A percentile compares a stretch with the other conserved stretches of the same genome.
Evolutionary conservation across 2,329 filamentous ascomycete species (phyloP).

Genomic region (Talaromyces sp.): DNA sequence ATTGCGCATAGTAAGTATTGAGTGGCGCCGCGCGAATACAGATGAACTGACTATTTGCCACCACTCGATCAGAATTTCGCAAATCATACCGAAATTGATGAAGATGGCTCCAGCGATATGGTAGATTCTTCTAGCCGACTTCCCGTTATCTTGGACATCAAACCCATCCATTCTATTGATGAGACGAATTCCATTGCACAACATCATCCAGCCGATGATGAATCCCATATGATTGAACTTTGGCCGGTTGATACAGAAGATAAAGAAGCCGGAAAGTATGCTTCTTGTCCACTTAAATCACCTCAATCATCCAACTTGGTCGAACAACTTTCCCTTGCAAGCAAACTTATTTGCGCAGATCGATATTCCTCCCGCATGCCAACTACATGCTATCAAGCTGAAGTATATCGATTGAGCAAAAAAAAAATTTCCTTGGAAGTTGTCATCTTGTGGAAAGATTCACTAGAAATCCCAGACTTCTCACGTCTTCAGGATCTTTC

Average conservation of each 20-base stretch:
- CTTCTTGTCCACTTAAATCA: conserved; percentile 21
- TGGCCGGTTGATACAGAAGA: conserved; percentile 14
- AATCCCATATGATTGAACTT: conserved; percentile 26
- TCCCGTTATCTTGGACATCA: conserved; percentile 26
- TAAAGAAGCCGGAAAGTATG: conserved; percentile 17
- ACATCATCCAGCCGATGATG: background rate
- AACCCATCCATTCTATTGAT: background rate
- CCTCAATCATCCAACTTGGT: conserved; percentile 22
- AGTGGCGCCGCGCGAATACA: background rate
- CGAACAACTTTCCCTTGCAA: conserved; percentile 26
- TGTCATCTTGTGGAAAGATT: conserved; percentile 40
- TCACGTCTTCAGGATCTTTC: conserved; percentile 19
- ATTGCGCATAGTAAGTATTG: conserved; percentile 34
- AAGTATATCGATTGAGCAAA: conserved; percentile 20
- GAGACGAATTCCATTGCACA: conserved; percentile 2
- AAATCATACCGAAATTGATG: background rate
- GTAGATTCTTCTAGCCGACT: conserved; percentile 4
- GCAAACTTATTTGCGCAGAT: conserved; percentile 29
- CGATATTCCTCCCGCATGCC: conserved; percentile 25
- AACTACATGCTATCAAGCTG: conserved; percentile 37
- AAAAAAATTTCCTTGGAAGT: conserved; percentile 33
- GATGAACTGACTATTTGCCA: conserved; percentile 9
- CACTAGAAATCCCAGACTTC: conserved; percentile 29
- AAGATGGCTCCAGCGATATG: background rate
- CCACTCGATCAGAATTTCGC: conserved; percentile 23